Percentiles rank a stretch among this genome's conserved stretches.
Evolutionary conservation across 2,329 filamentous ascomycete genomes (phyloP).

Genomic region (Berkeleyomyces rouxiae): DNA sequence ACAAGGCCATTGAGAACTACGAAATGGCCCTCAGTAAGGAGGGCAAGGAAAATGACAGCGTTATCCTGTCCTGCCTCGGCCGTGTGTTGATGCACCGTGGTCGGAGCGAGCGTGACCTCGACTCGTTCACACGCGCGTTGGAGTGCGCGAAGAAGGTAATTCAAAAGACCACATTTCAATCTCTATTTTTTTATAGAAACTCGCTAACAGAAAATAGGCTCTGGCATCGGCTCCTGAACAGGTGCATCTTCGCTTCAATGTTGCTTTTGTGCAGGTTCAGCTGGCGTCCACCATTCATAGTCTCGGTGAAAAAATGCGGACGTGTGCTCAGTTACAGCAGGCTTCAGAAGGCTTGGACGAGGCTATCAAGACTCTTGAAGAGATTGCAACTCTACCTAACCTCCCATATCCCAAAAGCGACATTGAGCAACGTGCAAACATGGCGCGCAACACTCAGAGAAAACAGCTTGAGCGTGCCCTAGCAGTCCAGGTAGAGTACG

Average conservation of each 20-base stretch:
- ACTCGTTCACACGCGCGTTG: conserved; percentile 39
- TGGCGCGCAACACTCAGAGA: conserved; percentile 89
- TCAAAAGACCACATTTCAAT: not conserved
- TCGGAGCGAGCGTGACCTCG: conserved; percentile 41
- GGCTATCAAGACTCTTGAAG: conserved; percentile 58
- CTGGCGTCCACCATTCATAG: conserved; percentile 66
- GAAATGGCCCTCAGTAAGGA: conserved; percentile 70
- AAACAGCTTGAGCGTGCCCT: conserved; percentile 79
- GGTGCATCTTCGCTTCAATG: conserved; percentile 89
- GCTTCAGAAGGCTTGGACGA: conserved; percentile 68
- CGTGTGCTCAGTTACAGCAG: conserved; percentile 62
- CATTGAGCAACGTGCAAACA: conserved; percentile 87
- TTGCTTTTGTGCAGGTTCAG: conserved; percentile 93
- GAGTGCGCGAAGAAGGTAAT: conserved; percentile 47
- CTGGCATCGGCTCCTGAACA: conserved; percentile 66
- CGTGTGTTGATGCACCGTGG: conserved; percentile 76
- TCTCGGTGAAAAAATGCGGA: conserved; percentile 59
- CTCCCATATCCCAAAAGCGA: conserved; percentile 82
- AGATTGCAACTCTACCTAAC: conserved; percentile 43
- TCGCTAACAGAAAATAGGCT: conserved; percentile 32
- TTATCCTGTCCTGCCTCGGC: conserved; percentile 70
- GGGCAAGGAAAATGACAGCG: conserved; percentile 53
- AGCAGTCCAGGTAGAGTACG: conserved; percentile 74
- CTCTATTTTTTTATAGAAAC: not conserved
- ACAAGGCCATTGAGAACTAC: conserved; percentile 87